Conservation (phyloP, 192 early-diverging fungal species). For the Funneliformis mosseae region DNA sequence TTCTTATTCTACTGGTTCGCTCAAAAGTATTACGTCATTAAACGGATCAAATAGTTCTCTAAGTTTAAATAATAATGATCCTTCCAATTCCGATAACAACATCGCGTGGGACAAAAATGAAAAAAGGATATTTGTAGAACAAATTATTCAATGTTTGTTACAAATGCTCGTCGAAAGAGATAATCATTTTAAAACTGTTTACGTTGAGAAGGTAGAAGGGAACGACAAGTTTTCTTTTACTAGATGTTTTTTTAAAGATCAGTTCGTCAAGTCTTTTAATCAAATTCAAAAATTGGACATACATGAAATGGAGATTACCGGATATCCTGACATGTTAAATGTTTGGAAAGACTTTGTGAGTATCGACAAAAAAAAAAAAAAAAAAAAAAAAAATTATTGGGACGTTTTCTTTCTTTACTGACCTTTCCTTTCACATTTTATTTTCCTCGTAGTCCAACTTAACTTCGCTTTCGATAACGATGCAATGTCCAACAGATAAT, state of each 20-base stretch:
- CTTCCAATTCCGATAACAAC: background rate
- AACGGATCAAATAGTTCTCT: background rate
- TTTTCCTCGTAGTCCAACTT: background rate
- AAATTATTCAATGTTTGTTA: background rate
- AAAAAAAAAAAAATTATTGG: background rate
- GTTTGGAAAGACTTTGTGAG: background rate
- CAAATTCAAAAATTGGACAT: background rate
- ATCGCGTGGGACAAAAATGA: background rate
- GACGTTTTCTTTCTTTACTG: background rate
- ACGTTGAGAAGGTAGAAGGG: background rate
- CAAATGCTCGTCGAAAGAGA: background rate
- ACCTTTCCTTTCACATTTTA: background rate
- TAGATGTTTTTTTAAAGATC: background rate
- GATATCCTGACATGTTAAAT: background rate
- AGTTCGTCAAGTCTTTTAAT: background rate
- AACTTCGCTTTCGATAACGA: background rate
- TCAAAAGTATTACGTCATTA: background rate
- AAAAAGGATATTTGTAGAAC: background rate
- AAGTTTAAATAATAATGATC: background rate
- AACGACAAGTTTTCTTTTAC: too few relatives aligned
- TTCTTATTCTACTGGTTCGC: background rate
- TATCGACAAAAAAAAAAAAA: background rate
- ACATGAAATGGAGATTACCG: background rate
- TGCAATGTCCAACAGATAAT: background rate
- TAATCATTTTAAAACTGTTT: background rate